Base-by-base conservation (phyloP, 108 stramenopile species). In the Cyclotella kingstonii region DNA sequence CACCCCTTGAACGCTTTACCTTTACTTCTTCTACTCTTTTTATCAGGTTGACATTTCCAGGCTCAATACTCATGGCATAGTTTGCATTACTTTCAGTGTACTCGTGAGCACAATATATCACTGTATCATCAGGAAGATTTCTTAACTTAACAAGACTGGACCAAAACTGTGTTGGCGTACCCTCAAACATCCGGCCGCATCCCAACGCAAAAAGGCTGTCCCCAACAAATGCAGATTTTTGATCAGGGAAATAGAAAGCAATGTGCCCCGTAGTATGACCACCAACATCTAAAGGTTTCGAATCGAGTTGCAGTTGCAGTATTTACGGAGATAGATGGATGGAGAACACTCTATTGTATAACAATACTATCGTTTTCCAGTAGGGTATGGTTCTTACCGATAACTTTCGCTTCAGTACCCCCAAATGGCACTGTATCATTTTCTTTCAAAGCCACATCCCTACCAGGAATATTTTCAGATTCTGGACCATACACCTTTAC, bases 141-240 rank as follows among this genome's bases (percentile, higher is more conserved):
- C 83, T 58, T 19, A 91, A 35, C 8, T 68, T 43, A 51, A 86
- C 55, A 12, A 95, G 61, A 30, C 73, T 76, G 3, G 66, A 42
- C 85, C 87, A 90, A 47, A 85, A 89, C 46, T 91, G 86, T 19
- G 50, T 14, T 4, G 85, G 82, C 36, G 88, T 87, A 10, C 93
- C 93, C 70, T 95, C 93, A 59, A 91, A 95, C 85, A 95, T 89
- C 30, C 81, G 61, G 17, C 93, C 93, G 60, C 93, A 95, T 23
- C 93, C 93, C 28, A 91, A 69, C 12, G 82, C 54, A 60, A 95
- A 95, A 7, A 95, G 68, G 51, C 81, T 63, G 46, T 95, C 93
- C 7, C 93, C 93, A 17, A 79, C 79, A 70, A 91, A 95, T 10
- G 77, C 81, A 11, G 62, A 76, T 38, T 81, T 68, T 30, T 79